Base-by-base conservation (phyloP, 2,329 filamentous ascomycete genomes). In the Corynespora cassiicola region DNA sequence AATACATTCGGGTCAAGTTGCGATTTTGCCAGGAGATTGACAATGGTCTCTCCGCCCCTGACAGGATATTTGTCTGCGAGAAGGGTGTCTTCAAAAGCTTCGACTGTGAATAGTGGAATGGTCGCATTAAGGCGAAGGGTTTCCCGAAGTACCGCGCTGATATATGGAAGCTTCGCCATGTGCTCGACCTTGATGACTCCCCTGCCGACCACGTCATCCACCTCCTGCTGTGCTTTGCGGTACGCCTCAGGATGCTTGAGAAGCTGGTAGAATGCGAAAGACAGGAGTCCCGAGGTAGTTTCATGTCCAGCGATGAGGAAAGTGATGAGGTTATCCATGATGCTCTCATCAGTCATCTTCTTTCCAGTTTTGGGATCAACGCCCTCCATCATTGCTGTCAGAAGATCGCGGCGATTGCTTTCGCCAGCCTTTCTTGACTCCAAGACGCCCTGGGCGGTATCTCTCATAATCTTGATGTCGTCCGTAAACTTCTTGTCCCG, bases 241-340 rank as follows among this genome's bases (percentile, higher is more conserved):
- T 78, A 55, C 1, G 62, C 68, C 0, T 67, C 56, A 0, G 76
- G 77, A 53, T 79, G 75, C 57, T 73, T 70, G 1, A 75, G 42
- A 6, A 81, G 66, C 36, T 75, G 68, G 45, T 75, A 71, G 33
- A 81, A 71, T n/a, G 65, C 59, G 2, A 65, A 66, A 6, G 55
- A 57, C 6, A 59, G 30, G 4, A 49, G 18, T 7, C 52, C 53
- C 8, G 51, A 51, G 6, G 54, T 57, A 8, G 29, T 53, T 42
- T 54, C 50, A 23, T 56, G 50, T 5, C 50, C 42, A 70, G 65
- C 80, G 27, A 83, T 79, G 27, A 85, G 77, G 71, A 87, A 84
- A 7, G 78, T 77, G 36, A 85, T 77, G 38, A 87, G 79, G 59
- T 87, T 83, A 59, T 85, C 80, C 31, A 83, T 72, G 38, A 86